Conservation (phyloP, 1,139 yeast species). For the Pichia sp. region DNA sequence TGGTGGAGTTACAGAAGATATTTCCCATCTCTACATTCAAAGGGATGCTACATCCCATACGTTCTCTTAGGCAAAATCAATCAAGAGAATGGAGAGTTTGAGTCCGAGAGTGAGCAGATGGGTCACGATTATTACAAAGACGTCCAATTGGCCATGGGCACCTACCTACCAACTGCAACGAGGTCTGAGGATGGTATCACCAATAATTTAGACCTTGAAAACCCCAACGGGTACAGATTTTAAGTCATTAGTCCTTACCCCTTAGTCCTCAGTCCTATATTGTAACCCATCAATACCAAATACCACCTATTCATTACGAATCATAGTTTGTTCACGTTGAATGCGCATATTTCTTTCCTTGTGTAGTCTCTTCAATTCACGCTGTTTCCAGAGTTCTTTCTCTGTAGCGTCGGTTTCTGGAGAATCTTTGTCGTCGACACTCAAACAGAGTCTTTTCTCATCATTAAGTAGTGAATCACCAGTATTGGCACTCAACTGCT, state of each 20-base stretch:
- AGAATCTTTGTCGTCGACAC: slow-evolving; percentile 5
- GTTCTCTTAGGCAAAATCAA: slow-evolving; percentile 10
- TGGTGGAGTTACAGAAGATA: slow-evolving; percentile 40
- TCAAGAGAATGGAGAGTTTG: not conserved
- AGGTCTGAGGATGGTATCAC: slow-evolving; percentile 2
- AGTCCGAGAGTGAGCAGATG: not conserved
- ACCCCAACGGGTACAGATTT: no score
- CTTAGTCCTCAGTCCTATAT: no score
- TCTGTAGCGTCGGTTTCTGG: slow-evolving; percentile 1
- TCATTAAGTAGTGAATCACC: not conserved
- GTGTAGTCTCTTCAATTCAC: slow-evolving; percentile 10
- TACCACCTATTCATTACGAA: not conserved
- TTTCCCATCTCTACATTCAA: slow-evolving; percentile 27
- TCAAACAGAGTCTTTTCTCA: not conserved
- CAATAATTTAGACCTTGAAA: not conserved
- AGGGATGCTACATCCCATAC: slow-evolving; percentile 26
- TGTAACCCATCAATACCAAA: no score
- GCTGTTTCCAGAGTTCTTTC: slow-evolving; percentile 5
- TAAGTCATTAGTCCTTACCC: no score
- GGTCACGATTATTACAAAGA: slow-evolving; percentile 13
- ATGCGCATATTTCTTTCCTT: slow-evolving; percentile 9
- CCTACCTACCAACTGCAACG: slow-evolving; percentile 9
- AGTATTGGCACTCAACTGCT: not conserved
- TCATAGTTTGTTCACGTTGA: slow-evolving; percentile 3
- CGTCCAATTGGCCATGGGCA: slow-evolving; percentile 6